These are phyloP conservation scores for Phytophthora melonis DNA, from an alignment of 352 stramenopile genomes.

Conservation along the genomic window DNA sequence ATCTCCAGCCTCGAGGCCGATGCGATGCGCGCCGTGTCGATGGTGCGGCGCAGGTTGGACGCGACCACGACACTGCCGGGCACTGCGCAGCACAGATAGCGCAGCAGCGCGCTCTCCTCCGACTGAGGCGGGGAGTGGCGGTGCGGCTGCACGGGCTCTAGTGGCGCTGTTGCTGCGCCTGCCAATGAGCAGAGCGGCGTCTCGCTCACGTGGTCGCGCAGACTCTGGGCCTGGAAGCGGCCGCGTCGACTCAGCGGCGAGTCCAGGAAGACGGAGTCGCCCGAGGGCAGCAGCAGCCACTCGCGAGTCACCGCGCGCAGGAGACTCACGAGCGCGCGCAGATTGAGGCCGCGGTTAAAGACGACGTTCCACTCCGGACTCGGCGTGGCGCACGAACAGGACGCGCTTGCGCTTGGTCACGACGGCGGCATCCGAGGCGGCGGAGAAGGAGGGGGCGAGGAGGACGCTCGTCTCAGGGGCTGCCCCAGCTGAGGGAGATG, in stretches of 20 bases:
- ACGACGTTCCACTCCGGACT: conserved; percentile 92
- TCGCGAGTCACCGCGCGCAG: conserved; percentile 67
- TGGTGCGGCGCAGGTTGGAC: conserved; percentile 80
- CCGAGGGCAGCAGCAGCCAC: conserved; percentile 71
- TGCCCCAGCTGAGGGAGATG: conserved; percentile 1
- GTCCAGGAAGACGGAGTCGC: conserved; percentile 86
- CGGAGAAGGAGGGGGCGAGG: neutral
- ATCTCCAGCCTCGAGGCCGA: conserved; percentile 68
- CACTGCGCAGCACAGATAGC: conserved; percentile 55
- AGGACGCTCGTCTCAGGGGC: neutral
- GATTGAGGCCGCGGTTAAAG: conserved; percentile 83
- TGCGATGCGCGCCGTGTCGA: conserved; percentile 83
- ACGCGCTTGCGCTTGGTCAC: conserved; percentile 63
- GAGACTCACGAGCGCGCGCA: conserved; percentile 53
- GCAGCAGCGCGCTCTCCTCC: too few relatives aligned
- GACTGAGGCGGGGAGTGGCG: too few relatives aligned
- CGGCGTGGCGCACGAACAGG: conserved; percentile 87
- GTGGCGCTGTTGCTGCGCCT: neutral
- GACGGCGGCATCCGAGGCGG: neutral
- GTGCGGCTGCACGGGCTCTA: neutral
- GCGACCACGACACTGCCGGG: conserved; percentile 70
- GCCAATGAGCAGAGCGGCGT: conserved; percentile 16
- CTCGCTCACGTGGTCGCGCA: conserved; percentile 59
- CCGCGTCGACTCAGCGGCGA: conserved; percentile 79
- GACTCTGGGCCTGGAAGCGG: conserved; percentile 59